Evolutionary conservation across 345 rosid species (phyloP), one percentile per base, ranked within the genome.

Genomic region (Durio zibethinus): DNA sequence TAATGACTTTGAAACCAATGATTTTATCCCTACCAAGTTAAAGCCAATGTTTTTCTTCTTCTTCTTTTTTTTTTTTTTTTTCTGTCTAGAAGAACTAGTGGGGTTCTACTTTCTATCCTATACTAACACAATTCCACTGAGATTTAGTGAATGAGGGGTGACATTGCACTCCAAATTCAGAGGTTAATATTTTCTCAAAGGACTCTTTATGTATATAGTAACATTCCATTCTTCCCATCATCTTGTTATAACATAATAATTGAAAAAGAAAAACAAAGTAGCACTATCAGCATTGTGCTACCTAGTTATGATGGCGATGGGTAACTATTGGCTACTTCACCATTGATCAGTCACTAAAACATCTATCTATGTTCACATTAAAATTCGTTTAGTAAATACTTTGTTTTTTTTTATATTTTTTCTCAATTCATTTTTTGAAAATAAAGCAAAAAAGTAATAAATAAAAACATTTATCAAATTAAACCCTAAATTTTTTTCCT

Each of bases 131-230:
- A 63, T 63, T 63, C 68, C 68, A 63, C 42, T 18, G n/a, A 18
- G 68, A 63, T 74, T 67, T 73, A 15, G 53, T 27, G 33, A 23
- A 63, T 68, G 72, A 45, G 57, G 31, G 42, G 16, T 76, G 82
- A 83, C 85, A 15, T 67, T 35, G 73, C 43, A 29, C 47, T 76
- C 84, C 85, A 83, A 56, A 56, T 78, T 74, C 35, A 36, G 53
- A 83, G 85, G 82, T 61, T 67, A 36, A 12, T 20, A 57, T 50
- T 76, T 73, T 27, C 10, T 40, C 73, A 11, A 35, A 7, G 10
- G n/a, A 6, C 5, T 29, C 52, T 7, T 35, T 36, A 2, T 0
- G 35, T 10, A 63, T 62, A 15, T 7, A 35, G 10, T 16, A 18
- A 35, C 61, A 56, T 56, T 10, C 31, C 65, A 6, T n/a, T 43